phyloP scores from a whole-genome alignment of 228 moss, liverwort and hornwort genomes.

The Sphagnum fallax region DNA sequence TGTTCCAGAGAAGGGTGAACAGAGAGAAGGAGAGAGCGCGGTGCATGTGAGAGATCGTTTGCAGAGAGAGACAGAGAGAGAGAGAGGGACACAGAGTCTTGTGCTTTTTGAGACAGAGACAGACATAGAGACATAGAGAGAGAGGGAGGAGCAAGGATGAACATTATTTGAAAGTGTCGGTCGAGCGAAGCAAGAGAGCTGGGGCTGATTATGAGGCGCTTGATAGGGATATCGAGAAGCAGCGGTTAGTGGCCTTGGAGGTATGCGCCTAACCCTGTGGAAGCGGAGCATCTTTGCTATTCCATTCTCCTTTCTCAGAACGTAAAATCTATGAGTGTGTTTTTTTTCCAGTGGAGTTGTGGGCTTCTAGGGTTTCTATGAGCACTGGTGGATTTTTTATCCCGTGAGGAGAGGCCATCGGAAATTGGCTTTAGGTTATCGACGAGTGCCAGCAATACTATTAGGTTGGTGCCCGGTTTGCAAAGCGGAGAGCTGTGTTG shows the following conservation, averaged over 20 bases:
- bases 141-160: neutral
- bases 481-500: too few relatives aligned
- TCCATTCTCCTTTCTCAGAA: too few relatives aligned
- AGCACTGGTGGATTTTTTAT: neutral
- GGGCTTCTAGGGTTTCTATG: neutral
- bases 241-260: constrained; percentile 7
- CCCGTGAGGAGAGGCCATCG: neutral
- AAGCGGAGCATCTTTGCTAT: neutral
- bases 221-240: constrained; percentile 4
- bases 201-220: constrained; percentile 11
- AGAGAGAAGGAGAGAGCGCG: too few relatives aligned
- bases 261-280: neutral
- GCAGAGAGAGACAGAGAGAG: neutral
- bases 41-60: too few relatives aligned
- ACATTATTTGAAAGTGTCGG: neutral
- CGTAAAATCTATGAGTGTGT: neutral
- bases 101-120: neutral
- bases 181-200: neutral
- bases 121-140: neutral
- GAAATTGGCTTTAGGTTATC: neutral
- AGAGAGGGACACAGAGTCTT: too few relatives aligned
- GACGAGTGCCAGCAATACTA: too few relatives aligned
- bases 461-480: too few relatives aligned
- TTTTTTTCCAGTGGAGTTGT: neutral
- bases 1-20: too few relatives aligned